phyloP scores from a whole-genome alignment of 2,329 filamentous ascomycete genomes.

The Rhynchosporium secalis region DNA sequence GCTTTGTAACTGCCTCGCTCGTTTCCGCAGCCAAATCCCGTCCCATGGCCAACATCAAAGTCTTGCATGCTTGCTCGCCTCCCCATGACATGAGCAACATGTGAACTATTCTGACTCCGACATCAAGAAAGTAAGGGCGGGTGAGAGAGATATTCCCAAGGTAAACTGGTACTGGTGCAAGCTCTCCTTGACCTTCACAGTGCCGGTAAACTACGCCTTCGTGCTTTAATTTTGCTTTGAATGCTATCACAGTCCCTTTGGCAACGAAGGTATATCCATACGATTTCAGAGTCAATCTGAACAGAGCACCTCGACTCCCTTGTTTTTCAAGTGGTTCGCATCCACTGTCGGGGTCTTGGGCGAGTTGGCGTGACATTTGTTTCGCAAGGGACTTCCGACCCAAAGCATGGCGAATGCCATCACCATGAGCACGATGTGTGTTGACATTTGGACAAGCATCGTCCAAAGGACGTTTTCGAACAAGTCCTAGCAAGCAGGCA shows the following conservation, averaged over 20 bases:
- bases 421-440: constrained; percentile 21
- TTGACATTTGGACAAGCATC: constrained; percentile 29
- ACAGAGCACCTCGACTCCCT: constrained; percentile 44
- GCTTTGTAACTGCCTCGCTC: constrained; percentile 24
- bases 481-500: constrained; percentile 29
- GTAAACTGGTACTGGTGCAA: constrained; percentile 45
- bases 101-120: constrained; percentile 30
- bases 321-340: constrained; percentile 31
- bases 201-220: constrained; percentile 42
- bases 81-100: constrained; percentile 31
- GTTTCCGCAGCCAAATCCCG: constrained; percentile 26
- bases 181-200: constrained; percentile 41
- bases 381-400: constrained; percentile 22
- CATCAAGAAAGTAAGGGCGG: constrained; percentile 26
- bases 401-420: constrained; percentile 19
- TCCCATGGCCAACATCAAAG: constrained; percentile 25
- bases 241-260: constrained; percentile 44
- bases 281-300: constrained; percentile 44
- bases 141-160: constrained; percentile 43
- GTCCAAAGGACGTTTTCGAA: constrained; percentile 25
- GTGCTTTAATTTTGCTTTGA: constrained; percentile 41
- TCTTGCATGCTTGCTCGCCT: constrained; percentile 29
- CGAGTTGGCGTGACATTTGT: constrained; percentile 24
- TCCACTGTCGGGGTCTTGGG: constrained; percentile 25
- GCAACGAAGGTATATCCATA: constrained; percentile 48